phyloP scores from a whole-genome alignment of 2,329 filamentous ascomycete genomes.

The Clonostachys rhizophaga region DNA sequence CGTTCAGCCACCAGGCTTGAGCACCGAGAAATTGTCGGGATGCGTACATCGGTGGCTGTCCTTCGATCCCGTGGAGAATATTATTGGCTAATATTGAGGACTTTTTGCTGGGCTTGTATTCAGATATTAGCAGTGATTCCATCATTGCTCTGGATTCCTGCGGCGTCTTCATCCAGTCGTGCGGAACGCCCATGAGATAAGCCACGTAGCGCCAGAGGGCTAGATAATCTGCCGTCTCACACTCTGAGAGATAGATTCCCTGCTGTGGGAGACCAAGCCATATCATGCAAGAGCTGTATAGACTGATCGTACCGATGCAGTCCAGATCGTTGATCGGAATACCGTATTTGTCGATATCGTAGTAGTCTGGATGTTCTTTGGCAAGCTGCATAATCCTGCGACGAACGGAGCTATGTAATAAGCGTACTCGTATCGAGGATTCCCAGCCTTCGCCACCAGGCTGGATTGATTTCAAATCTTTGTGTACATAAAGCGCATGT shows the following conservation, averaged over 20 bases:
- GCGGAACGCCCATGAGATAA: slow-evolving; percentile 66
- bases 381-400: slow-evolving; percentile 56
- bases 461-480: slow-evolving; percentile 58
- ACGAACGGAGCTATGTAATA: slow-evolving; percentile 62
- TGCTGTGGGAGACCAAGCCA: slow-evolving; percentile 69
- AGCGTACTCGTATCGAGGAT: slow-evolving; percentile 58
- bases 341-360: slow-evolving; percentile 50
- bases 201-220: slow-evolving; percentile 74
- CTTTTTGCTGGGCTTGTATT: slow-evolving; percentile 60
- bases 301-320: slow-evolving; percentile 64
- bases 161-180: slow-evolving; percentile 51
- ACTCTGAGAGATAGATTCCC: slow-evolving; percentile 58
- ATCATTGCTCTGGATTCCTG: slow-evolving; percentile 55
- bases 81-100: slow-evolving; percentile 67
- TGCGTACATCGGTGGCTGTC: slow-evolving; percentile 60
- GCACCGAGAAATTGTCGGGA: slow-evolving; percentile 65
- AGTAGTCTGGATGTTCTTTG: slow-evolving; percentile 51
- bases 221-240: slow-evolving; percentile 65
- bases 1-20: slow-evolving; percentile 66
- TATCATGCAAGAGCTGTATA: slow-evolving; percentile 64
- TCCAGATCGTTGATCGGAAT: slow-evolving; percentile 73
- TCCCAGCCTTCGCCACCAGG: slow-evolving; percentile 58
- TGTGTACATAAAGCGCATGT: slow-evolving; percentile 68
- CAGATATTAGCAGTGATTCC: slow-evolving; percentile 62
- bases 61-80: slow-evolving; percentile 64